phyloP scores from a whole-genome alignment of 139 green algal genomes.

The Monoraphidium neglectum region DNA sequence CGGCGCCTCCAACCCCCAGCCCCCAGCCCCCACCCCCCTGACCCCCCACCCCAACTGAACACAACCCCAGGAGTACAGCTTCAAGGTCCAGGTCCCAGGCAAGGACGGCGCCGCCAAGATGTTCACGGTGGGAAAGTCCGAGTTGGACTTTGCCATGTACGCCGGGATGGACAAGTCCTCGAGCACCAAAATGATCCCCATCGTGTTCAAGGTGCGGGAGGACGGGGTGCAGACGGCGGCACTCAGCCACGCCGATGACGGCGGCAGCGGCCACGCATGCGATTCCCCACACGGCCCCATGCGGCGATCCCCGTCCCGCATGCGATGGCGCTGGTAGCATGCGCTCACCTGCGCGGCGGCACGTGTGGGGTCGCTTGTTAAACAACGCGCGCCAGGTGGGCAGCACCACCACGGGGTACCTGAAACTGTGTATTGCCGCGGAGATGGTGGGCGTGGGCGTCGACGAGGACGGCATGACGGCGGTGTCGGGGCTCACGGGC shows the following conservation, averaged over 20 bases:
- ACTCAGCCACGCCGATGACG: too few relatives aligned
- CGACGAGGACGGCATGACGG: slow-evolving; percentile 43
- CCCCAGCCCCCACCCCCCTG: neutral
- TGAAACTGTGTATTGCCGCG: slow-evolving; percentile 41
- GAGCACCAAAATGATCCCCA: slow-evolving; percentile 34
- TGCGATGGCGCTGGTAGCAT: too few relatives aligned
- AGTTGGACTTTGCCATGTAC: slow-evolving; percentile 49
- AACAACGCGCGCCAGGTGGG: slow-evolving; percentile 15
- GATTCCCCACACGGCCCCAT: too few relatives aligned
- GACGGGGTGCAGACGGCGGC: too few relatives aligned
- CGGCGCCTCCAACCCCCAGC: neutral
- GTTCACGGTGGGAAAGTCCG: slow-evolving; percentile 47
- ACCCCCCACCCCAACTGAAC: neutral
- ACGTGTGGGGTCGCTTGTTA: too few relatives aligned
- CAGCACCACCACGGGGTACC: slow-evolving; percentile 40
- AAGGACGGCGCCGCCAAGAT: slow-evolving; percentile 24
- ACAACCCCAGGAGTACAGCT: slow-evolving; percentile 51
- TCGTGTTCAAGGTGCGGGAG: slow-evolving; percentile 36
- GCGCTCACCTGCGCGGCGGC: too few relatives aligned
- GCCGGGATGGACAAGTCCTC: slow-evolving; percentile 1
- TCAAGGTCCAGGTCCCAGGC: slow-evolving; percentile 55
- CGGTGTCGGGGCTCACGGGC: slow-evolving; percentile 49
- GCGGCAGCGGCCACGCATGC: too few relatives aligned
- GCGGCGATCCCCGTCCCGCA: too few relatives aligned
- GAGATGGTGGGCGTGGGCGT: slow-evolving; percentile 24